Evolutionary conservation across 2,329 filamentous ascomycete genomes (phyloP).

Genomic region (Fusarium pilosicola): DNA sequence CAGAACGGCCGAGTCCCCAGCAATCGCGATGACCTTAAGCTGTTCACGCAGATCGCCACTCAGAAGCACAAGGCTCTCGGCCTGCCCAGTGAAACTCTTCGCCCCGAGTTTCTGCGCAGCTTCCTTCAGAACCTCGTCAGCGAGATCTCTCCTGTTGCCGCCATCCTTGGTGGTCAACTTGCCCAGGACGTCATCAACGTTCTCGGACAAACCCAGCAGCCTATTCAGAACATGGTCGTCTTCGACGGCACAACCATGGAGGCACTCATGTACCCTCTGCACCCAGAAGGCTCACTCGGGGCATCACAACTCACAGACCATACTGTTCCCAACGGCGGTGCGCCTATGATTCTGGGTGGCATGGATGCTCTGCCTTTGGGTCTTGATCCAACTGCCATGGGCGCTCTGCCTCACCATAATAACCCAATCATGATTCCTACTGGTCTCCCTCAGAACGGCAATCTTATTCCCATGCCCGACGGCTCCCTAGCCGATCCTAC

Average conservation of each 20-base stretch:
- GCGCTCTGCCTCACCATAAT: conserved; percentile 39
- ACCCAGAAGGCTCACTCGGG: conserved; percentile 71
- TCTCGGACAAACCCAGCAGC: conserved; percentile 88
- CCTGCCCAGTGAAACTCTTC: conserved; percentile 73
- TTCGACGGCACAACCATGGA: conserved; percentile 88
- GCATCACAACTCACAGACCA: conserved; percentile 54
- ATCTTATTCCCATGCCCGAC: conserved; percentile 29
- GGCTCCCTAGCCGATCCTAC: conserved; percentile 21
- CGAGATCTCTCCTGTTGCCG: conserved; percentile 87
- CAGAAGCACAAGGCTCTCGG: conserved; percentile 80
- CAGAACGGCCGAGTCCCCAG: conserved; percentile 64
- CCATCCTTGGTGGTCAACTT: conserved; percentile 88
- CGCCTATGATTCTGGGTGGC: conserved; percentile 37
- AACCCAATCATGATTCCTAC: conserved; percentile 40
- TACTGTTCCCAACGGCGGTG: conserved; percentile 37
- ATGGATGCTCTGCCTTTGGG: conserved; percentile 40
- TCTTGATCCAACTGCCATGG: conserved; percentile 38
- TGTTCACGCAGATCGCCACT: conserved; percentile 81
- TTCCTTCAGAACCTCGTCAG: conserved; percentile 89
- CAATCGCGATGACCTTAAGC: conserved; percentile 72
- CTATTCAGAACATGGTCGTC: conserved; percentile 92
- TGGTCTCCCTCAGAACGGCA: conserved; percentile 26
- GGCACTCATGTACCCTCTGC: conserved; percentile 82
- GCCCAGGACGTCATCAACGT: conserved; percentile 99
- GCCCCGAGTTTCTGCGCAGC: conserved; percentile 77